These are phyloP conservation scores for Lepidopterella palustris DNA, from an alignment of 495 filamentous ascomycete genomes.

Conservation along the genomic window DNA sequence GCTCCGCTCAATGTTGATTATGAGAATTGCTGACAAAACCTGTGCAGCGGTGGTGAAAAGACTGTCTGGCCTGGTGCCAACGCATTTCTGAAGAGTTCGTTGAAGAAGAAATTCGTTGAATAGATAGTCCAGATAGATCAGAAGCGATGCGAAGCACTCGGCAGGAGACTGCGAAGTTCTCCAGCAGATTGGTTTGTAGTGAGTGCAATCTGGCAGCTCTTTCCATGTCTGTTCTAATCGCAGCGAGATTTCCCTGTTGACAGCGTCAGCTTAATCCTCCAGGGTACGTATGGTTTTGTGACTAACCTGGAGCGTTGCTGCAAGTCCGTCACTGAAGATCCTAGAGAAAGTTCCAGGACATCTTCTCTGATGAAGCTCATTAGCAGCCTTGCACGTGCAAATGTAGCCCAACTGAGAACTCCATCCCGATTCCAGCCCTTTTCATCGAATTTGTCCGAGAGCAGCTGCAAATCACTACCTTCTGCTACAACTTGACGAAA, in stretches of 20 bases:
- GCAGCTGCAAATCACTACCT: background rate
- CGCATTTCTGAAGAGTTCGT: slow-evolving; percentile 1
- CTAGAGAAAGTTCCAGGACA: slow-evolving; percentile 16
- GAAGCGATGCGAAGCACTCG: slow-evolving; percentile 6
- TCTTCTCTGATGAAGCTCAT: slow-evolving; percentile 9
- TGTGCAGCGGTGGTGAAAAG: background rate
- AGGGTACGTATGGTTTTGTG: background rate
- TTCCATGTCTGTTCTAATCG: slow-evolving; percentile 4
- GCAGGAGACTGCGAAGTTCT: background rate
- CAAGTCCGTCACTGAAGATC: too few relatives aligned
- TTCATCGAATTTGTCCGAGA: background rate
- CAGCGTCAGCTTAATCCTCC: background rate
- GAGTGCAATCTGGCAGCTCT: background rate
- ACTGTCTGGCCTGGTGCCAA: background rate
- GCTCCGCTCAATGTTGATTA: background rate
- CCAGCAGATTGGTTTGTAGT: slow-evolving; percentile 11
- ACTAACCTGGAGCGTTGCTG: too few relatives aligned
- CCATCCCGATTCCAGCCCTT: slow-evolving; percentile 18
- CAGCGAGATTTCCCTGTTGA: slow-evolving; percentile 11
- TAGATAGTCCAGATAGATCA: slow-evolving; percentile 9
- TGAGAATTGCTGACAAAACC: background rate
- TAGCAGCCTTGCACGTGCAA: slow-evolving; percentile 4
- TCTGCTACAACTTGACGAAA: slow-evolving; percentile 6
- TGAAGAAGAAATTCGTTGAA: slow-evolving; percentile 22
- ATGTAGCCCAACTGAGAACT: slow-evolving; percentile 1